phyloP scores from a whole-genome alignment of 768 basidiomycete genomes.

The Mrakia hoshinonis region DNA sequence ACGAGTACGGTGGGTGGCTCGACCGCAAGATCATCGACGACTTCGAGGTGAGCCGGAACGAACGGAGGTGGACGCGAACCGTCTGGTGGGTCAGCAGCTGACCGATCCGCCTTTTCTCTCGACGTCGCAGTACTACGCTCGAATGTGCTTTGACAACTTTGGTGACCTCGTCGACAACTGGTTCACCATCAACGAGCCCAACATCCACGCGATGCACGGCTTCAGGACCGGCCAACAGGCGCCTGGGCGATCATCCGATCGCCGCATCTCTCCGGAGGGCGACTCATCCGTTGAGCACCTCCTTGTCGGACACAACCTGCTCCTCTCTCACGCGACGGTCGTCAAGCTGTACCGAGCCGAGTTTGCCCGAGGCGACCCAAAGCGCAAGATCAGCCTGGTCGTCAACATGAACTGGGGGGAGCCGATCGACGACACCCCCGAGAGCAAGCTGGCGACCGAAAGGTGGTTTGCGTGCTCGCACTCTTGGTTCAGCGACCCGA shows the following conservation, averaged over 20 bases:
- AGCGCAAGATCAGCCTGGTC: constrained; percentile 57
- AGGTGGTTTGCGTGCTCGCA: not conserved
- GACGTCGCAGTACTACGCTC: not conserved
- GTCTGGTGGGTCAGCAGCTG: not conserved
- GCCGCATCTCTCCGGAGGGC: constrained; percentile 53
- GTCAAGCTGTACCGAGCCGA: constrained; percentile 59
- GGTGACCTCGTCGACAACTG: constrained; percentile 28
- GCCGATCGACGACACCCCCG: not conserved
- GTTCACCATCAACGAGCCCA: constrained; percentile 31
- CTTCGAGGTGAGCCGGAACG: not conserved
- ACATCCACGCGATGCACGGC: constrained; percentile 11
- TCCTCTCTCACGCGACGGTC: constrained; percentile 60
- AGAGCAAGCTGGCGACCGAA: not conserved
- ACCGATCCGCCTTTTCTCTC: not conserved
- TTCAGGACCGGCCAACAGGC: constrained; percentile 47
- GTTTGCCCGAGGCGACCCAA: constrained; percentile 46
- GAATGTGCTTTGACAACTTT: constrained; percentile 11
- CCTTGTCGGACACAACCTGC: constrained; percentile 59
- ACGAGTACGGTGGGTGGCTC: constrained; percentile 32
- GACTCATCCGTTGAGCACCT: constrained; percentile 34
- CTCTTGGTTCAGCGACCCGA: constrained; percentile 8
- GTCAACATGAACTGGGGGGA: constrained; percentile 62
- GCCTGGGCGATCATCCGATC: constrained; percentile 60
- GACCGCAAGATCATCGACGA: not conserved
- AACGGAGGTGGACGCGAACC: not conserved